These are phyloP conservation scores for Globisporangium rhizosaccharum DNA, from an alignment of 352 stramenopile genomes.

Conservation along the genomic window DNA sequence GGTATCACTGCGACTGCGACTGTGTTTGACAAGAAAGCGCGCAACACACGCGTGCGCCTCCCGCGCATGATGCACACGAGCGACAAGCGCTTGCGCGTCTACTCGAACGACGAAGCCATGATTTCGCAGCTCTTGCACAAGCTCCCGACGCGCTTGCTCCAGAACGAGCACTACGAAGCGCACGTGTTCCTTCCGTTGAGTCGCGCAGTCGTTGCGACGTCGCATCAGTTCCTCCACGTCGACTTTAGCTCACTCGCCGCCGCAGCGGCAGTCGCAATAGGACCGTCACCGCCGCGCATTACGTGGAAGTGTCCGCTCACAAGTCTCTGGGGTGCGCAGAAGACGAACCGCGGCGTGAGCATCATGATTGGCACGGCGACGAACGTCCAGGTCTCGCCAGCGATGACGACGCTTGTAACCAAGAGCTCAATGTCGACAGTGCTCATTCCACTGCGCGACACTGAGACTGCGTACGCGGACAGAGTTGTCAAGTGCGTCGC, in stretches of 20 bases:
- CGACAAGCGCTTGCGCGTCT: conserved; percentile 75
- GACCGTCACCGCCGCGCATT: conserved; percentile 22
- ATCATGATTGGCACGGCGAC: conserved; percentile 40
- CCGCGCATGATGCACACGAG: conserved; percentile 74
- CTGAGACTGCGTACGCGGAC: conserved; percentile 21
- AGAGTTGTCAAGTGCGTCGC: conserved; percentile 35
- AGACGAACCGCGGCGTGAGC: conserved; percentile 32
- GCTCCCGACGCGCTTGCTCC: conserved; percentile 47
- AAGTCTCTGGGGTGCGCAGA: conserved; percentile 42
- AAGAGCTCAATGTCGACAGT: conserved; percentile 50
- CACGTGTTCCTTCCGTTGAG: conserved; percentile 65
- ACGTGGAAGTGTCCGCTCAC: conserved; percentile 42
- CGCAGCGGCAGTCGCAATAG: conserved; percentile 14
- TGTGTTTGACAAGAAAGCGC: conserved; percentile 72
- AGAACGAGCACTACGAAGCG: conserved; percentile 74
- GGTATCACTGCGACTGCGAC: conserved; percentile 83
- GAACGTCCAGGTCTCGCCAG: conserved; percentile 23
- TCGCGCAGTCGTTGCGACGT: conserved; percentile 68
- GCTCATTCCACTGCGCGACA: conserved; percentile 36
- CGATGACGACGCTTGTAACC: conserved; percentile 20
- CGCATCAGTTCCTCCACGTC: conserved; percentile 63
- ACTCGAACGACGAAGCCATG: conserved; percentile 64
- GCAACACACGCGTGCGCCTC: conserved; percentile 54
- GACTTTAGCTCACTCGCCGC: conserved; percentile 30
- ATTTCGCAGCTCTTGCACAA: conserved; percentile 56